phyloP scores from a whole-genome alignment of 2,329 filamentous ascomycete genomes.

The Fusarium piperis region DNA sequence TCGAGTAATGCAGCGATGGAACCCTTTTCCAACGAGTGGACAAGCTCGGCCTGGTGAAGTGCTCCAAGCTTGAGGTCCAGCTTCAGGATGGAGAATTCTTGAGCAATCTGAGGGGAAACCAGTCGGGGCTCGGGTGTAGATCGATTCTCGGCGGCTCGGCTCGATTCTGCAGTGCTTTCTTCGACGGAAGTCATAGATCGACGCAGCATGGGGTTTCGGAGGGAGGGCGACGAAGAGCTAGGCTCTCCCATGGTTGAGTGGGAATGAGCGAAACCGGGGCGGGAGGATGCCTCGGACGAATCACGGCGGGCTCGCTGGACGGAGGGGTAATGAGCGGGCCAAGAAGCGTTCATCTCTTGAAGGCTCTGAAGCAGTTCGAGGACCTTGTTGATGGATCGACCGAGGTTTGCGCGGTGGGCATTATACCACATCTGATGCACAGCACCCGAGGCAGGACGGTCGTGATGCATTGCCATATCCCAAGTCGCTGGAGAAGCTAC shows the following conservation, averaged over 20 bases:
- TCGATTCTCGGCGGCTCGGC: constrained; percentile 72
- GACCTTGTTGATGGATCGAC: constrained; percentile 85
- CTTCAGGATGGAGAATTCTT: constrained; percentile 96
- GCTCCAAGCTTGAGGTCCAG: constrained; percentile 91
- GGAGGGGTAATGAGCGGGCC: constrained; percentile 95
- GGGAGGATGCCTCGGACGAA: constrained; percentile 57
- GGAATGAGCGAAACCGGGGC: constrained; percentile 71
- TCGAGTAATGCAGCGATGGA: constrained; percentile 92
- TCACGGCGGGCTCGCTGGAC: constrained; percentile 69
- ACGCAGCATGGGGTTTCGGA: constrained; percentile 63
- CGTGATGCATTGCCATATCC: constrained; percentile 56
- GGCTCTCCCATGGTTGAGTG: constrained; percentile 67
- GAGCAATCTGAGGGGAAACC: constrained; percentile 90
- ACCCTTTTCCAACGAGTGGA: constrained; percentile 92
- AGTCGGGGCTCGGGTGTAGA: constrained; percentile 77
- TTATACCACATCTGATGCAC: constrained; percentile 96
- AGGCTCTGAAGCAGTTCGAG: constrained; percentile 85
- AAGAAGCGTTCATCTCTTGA: constrained; percentile 88
- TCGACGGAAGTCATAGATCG: constrained; percentile 79
- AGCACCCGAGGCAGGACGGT: constrained; percentile 74
- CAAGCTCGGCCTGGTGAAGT: constrained; percentile 86
- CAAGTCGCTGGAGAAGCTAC: constrained; percentile 58
- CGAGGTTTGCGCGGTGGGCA: constrained; percentile 87
- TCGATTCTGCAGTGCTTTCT: constrained; percentile 71
- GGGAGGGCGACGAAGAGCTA: constrained; percentile 48